Conservation (phyloP, 192 early-diverging fungal genomes). For the Coemansia sp. region DNA sequence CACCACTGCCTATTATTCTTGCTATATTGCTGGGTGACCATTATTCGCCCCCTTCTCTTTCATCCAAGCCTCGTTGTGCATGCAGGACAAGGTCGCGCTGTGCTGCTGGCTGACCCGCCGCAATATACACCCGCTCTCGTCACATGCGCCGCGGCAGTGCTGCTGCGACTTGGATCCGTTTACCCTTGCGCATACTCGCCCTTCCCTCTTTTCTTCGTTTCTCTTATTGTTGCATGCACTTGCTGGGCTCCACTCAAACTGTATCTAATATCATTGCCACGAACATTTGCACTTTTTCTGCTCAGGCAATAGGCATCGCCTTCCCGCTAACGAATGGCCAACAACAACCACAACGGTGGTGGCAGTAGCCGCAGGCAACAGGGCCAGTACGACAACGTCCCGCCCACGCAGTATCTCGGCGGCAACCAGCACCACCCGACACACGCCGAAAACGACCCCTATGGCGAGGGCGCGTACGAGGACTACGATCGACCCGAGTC, state of each 20-base stretch:
- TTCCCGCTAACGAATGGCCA: constrained; percentile 22
- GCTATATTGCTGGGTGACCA: neutral
- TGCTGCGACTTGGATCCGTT: constrained; percentile 4
- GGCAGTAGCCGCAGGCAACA: constrained; percentile 21
- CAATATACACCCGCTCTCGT: constrained; percentile 4
- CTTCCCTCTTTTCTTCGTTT: neutral
- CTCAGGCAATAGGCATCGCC: constrained; percentile 1
- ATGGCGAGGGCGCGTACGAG: constrained; percentile 44
- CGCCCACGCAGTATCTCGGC: constrained; percentile 53
- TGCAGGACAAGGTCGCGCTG: neutral
- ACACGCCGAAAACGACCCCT: constrained; percentile 48
- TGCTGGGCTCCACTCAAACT: neutral
- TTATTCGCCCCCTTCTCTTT: too few relatives aligned
- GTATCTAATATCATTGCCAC: neutral
- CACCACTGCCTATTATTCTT: neutral
- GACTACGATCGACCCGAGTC: constrained; percentile 54
- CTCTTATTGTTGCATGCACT: neutral
- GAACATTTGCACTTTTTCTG: neutral
- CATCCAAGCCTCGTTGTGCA: neutral
- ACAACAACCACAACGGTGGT: constrained; percentile 28
- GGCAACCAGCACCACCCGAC: constrained; percentile 15
- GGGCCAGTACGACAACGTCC: constrained; percentile 45
- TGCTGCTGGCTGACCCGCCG: constrained; percentile 8
- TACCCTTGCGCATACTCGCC: neutral
- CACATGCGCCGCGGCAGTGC: neutral